Evolutionary conservation across 2,329 filamentous ascomycete genomes (phyloP), one percentile per base, ranked within the genome.

Genomic region (Madurella mycetomatis): DNA sequence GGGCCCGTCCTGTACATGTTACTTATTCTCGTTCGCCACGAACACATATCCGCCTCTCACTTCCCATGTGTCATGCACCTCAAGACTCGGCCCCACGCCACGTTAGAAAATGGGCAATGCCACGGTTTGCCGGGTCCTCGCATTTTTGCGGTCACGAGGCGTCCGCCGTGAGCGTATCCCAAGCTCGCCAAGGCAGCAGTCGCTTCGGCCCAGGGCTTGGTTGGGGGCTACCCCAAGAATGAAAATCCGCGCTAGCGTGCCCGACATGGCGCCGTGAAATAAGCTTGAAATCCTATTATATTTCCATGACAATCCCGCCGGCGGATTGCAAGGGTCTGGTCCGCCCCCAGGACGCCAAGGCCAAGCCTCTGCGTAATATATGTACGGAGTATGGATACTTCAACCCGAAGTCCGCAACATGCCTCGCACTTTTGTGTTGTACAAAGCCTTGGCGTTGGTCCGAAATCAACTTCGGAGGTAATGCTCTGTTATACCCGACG

Each of bases 261-360:
- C 47, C 43, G 41, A 49, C 18, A 53, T 46, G 53, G 53, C 55
- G 56, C 52, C 49, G 59, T 49, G 57, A 63, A 64, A 63, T 64
- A 65, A 65, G 63, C 62, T 65, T 64, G 63, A 62, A 62, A 61
- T 65, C 51, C 56, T 56, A 56, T 58, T 56, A 51, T 51, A 60
- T 61, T 62, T 47, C 63, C 57, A 62, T 63, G 62, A 54, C 60
- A 64, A 60, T 57, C 57, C 62, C 61, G 60, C 49, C 51, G 42
- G 49, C 46, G 41, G 48, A 41, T 25, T 58, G 46, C 58, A 55
- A 49, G 55, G 56, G 44, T 49, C 48, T 30, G 42, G 41, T 41
- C n/a, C 25, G 42, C 41, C 41, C 37, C 34, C 47, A 25, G 41
- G 17, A 37, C 30, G 30, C 19, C 47, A 47, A n/a, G 40, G 44